Conservation (phyloP, 192 early-diverging fungal genomes). For the Coemansia sp. region DNA sequence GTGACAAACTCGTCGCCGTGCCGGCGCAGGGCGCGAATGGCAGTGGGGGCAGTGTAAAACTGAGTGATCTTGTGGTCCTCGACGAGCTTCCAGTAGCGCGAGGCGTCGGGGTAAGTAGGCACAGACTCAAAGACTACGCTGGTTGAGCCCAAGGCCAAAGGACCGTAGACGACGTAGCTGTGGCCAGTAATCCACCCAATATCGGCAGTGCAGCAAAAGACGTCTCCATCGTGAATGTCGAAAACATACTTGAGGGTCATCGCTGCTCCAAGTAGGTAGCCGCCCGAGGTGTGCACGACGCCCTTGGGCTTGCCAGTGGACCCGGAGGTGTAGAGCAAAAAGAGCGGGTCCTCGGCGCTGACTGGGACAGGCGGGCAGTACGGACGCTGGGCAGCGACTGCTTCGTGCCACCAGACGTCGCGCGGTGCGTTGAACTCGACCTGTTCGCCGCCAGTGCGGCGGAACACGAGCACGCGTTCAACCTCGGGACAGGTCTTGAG, state of each 20-base stretch:
- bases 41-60: conserved; percentile 98
- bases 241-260: conserved; percentile 91
- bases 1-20: conserved; percentile 79
- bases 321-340: conserved; percentile 94
- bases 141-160: conserved; percentile 82
- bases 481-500: conserved; percentile 77
- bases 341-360: conserved; percentile 91
- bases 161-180: conserved; percentile 93
- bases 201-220: conserved; percentile 95
- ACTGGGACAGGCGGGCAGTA: conserved; percentile 87
- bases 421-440: conserved; percentile 76
- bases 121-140: conserved; percentile 94
- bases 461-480: conserved; percentile 86
- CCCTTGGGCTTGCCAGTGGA: conserved; percentile 92
- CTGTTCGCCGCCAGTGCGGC: conserved; percentile 76
- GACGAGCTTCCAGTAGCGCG: conserved; percentile 82
- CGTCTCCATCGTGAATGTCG: conserved; percentile 88
- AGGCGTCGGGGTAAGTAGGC: conserved; percentile 88
- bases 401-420: conserved; percentile 97
- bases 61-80: conserved; percentile 93
- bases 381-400: conserved; percentile 76
- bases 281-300: conserved; percentile 91
- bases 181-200: conserved; percentile 91
- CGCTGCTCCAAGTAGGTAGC: conserved; percentile 91
- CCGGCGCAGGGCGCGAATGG: conserved; percentile 93